Base-by-base conservation (phyloP, 1,284 basidiomycete genomes). In the Irpex sp. region DNA sequence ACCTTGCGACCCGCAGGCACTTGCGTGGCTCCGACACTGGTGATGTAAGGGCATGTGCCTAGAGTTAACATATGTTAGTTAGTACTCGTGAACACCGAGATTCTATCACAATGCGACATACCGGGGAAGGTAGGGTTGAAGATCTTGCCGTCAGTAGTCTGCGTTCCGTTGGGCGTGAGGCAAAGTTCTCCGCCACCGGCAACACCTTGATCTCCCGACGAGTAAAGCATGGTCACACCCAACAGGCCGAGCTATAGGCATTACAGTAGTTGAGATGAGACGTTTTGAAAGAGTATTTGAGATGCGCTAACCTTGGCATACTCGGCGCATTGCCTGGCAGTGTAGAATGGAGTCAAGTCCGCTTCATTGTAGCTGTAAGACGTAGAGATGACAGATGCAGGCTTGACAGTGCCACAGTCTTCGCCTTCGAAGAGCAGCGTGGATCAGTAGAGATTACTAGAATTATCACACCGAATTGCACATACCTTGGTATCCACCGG, bases 151-250 rank as follows among this genome's bases (percentile, higher is more conserved):
- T 26, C 26, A 26, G 17, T 36, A 13, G 8, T 8, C 37, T 62
- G 62, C 48, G 62, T 57, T 69, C 76, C 72, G 48, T 65, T 64
- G 2, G 67, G 52, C 38, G 70, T 58, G 0, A 76, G 67, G 59
- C 77, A 77, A 9, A 69, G 72, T 13, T 85, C 86, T 8, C 65
- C 62, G 66, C 77, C 82, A 36, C 88, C 89, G 21, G 26, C 26
- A 26, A 91, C 73, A 59, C 88, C 89, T 61, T 70, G 71, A 69
- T 87, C 89, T 58, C 89, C 89, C 62, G 84, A 85, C 38, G 85
- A 84, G 77, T 87, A 89, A 68, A 92, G 77, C 15, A 87, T 76
- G n/a, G 83, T 85, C 15, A 81, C 81, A 26, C 89, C 89, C 52
- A 81, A 76, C 15, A 82, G 74, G 4, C 86, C 86, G 56, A 92